These are phyloP conservation scores for Tanacetum coccineum DNA, from an alignment of 129 eudicot species.

Conservation along the genomic window DNA sequence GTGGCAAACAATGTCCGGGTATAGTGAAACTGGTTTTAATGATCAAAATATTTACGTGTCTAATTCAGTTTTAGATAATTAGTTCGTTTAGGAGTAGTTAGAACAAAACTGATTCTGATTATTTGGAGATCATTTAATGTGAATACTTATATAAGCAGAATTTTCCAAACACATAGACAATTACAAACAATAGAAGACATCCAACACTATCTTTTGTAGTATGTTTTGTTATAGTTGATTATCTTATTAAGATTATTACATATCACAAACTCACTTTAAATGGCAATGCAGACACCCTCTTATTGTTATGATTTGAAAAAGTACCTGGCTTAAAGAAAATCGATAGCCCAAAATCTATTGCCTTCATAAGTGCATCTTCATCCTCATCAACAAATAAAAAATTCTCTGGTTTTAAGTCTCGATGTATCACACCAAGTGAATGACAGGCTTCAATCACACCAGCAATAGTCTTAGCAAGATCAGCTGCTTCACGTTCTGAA, in stretches of 20 bases:
- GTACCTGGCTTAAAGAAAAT: constrained; percentile 76
- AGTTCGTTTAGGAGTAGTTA: background rate
- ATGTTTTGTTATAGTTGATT: constrained; percentile 3
- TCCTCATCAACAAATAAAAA: constrained; percentile 58
- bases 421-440: no score
- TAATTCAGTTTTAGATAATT: background rate
- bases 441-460: constrained; percentile 28
- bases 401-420: constrained; percentile 34
- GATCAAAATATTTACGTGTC: background rate
- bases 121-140: background rate
- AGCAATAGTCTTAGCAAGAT: constrained; percentile 64
- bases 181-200: background rate
- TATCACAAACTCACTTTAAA: background rate
- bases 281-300: background rate
- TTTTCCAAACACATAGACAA: background rate
- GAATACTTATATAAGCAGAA: background rate
- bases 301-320: constrained; percentile 6
- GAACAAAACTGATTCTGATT: constrained; percentile 8
- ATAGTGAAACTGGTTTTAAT: background rate
- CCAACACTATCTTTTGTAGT: background rate
- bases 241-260: no score
- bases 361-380: constrained; percentile 68
- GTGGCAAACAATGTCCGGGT: background rate
- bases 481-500: constrained; percentile 75
- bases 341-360: constrained; percentile 80